These are phyloP conservation scores for Volvox reticuliferus DNA, from an alignment of 139 green algal genomes.

Conservation along the genomic window DNA sequence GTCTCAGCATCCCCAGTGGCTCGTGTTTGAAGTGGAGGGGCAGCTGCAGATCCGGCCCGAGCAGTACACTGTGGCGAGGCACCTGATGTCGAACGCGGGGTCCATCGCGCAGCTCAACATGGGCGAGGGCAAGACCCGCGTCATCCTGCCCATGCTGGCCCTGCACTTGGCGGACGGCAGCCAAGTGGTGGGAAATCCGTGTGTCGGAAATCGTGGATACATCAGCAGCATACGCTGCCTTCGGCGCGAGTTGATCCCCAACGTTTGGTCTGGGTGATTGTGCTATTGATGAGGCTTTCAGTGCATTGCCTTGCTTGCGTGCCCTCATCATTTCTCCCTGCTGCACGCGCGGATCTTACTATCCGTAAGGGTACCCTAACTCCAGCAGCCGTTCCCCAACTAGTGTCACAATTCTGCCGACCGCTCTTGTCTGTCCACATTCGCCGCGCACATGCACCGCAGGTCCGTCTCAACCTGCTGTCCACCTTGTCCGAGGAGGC, in stretches of 20 bases:
- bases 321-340: too few relatives aligned
- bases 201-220: too few relatives aligned
- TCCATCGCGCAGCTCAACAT: constrained; percentile 73
- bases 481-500: constrained; percentile 68
- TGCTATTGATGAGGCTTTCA: too few relatives aligned
- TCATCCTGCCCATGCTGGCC: constrained; percentile 78
- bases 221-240: too few relatives aligned
- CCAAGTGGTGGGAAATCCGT: constrained; percentile 31
- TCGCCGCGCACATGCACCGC: background rate
- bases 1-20: constrained; percentile 59
- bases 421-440: too few relatives aligned
- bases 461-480: constrained; percentile 75
- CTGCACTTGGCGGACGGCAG: constrained; percentile 58
- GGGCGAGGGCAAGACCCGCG: constrained; percentile 79
- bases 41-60: constrained; percentile 71
- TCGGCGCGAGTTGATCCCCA: too few relatives aligned
- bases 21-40: constrained; percentile 75
- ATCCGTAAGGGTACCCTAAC: too few relatives aligned
- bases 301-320: too few relatives aligned
- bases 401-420: too few relatives aligned
- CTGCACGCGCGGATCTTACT: too few relatives aligned
- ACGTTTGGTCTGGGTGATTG: too few relatives aligned
- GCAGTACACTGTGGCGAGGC: constrained; percentile 61
- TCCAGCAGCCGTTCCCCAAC: too few relatives aligned
- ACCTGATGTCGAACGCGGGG: constrained; percentile 60